phyloP scores from a whole-genome alignment of 2,329 filamentous ascomycete species.

The Cordyceps militaris region DNA sequence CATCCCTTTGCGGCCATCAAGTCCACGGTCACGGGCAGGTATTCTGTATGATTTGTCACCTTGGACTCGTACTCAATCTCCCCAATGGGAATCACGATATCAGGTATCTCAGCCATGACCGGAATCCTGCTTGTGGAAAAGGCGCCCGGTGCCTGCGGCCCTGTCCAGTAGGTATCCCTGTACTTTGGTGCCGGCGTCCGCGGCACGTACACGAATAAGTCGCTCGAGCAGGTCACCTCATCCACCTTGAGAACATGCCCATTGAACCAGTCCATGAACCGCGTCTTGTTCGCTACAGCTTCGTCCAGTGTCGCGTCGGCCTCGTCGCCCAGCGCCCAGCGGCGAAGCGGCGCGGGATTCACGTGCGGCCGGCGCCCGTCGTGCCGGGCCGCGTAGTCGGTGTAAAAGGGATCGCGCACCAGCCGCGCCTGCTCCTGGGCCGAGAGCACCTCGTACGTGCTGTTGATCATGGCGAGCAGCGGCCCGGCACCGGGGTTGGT shows the following conservation, averaged over 20 bases:
- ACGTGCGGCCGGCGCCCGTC: conserved; percentile 29
- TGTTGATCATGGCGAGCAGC: conserved; percentile 23
- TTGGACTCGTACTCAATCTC: conserved; percentile 26
- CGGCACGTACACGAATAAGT: conserved; percentile 41
- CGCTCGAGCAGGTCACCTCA: conserved; percentile 36
- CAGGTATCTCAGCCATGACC: conserved; percentile 31
- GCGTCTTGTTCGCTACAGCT: conserved; percentile 42
- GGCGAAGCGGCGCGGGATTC: conserved; percentile 27
- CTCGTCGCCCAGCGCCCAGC: conserved; percentile 29
- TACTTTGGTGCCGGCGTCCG: conserved; percentile 18
- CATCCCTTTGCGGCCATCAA: conserved; percentile 53
- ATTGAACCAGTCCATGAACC: conserved; percentile 41
- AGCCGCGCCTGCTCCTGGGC: conserved; percentile 28
- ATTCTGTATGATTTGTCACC: conserved; percentile 40
- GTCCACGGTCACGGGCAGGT: conserved; percentile 50
- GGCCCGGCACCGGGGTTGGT: conserved; percentile 13
- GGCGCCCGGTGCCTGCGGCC: conserved; percentile 39
- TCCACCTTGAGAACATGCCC: conserved; percentile 35
- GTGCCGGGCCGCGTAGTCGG: conserved; percentile 25
- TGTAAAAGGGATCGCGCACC: conserved; percentile 30
- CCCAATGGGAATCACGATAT: conserved; percentile 36
- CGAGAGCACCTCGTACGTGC: conserved; percentile 30
- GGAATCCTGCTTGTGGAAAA: conserved; percentile 33
- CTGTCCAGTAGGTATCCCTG: conserved; percentile 29
- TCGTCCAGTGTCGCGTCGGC: conserved; percentile 24